phyloP scores from a whole-genome alignment of 1,139 yeast species.

The Pichia sp. region DNA sequence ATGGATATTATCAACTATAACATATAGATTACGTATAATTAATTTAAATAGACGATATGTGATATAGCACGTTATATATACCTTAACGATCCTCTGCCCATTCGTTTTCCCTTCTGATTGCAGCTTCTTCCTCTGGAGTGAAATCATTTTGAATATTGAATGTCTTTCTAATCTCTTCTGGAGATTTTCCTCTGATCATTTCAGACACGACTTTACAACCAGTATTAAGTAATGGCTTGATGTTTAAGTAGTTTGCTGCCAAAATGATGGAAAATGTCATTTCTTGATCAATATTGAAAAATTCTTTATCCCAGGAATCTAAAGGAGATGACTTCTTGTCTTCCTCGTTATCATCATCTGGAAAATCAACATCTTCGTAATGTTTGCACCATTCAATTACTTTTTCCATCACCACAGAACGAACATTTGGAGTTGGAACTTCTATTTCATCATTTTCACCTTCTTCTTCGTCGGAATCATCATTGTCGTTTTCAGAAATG shows the following conservation, averaged over 20 bases:
- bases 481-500: slow-evolving; percentile 40
- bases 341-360: slow-evolving; percentile 65
- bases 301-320: slow-evolving; percentile 95
- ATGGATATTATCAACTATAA: neutral
- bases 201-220: slow-evolving; percentile 98
- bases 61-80: neutral
- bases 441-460: slow-evolving; percentile 51
- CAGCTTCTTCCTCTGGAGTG: slow-evolving; percentile 97
- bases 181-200: slow-evolving; percentile 93
- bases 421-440: slow-evolving; percentile 87
- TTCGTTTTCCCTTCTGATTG: slow-evolving; percentile 93
- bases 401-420: slow-evolving; percentile 79
- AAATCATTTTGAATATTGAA: slow-evolving; percentile 95
- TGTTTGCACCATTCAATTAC: slow-evolving; percentile 97
- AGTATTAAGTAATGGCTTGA: slow-evolving; percentile 85
- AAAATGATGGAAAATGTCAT: slow-evolving; percentile 94
- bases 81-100: slow-evolving; percentile 94
- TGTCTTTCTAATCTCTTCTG: slow-evolving; percentile 95
- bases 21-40: no score
- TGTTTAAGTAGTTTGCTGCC: slow-evolving; percentile 93
- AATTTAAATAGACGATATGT: neutral
- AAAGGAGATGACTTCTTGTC: slow-evolving; percentile 81
- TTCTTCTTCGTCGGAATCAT: slow-evolving; percentile 28
- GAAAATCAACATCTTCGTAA: slow-evolving; percentile 78
- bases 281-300: slow-evolving; percentile 94